A percentile compares a stretch with the other conserved stretches of the same genome.
These are phyloP conservation scores for Lodderomyces pseudojiufengensis DNA, from an alignment of 1,139 yeast genomes.

Conservation along the genomic window DNA sequence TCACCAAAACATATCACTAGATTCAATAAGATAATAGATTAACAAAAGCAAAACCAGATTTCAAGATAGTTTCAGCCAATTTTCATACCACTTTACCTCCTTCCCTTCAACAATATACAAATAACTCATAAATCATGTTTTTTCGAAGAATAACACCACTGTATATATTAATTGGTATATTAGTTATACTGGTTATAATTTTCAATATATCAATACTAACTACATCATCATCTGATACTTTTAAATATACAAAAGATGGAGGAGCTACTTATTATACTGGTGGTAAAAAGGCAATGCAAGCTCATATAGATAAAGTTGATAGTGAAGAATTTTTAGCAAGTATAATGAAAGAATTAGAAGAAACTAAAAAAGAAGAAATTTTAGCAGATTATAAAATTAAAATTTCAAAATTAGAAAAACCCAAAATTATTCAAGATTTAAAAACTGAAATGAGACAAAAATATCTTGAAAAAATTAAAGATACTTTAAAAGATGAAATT, in stretches of 20 bases:
- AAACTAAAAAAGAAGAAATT: slow-evolving; percentile 12
- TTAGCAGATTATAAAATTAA: slow-evolving; percentile 10
- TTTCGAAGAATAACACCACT: slow-evolving; percentile 11
- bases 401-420: slow-evolving; percentile 9
- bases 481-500: slow-evolving; percentile 17
- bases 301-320: slow-evolving; percentile 12
- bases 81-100: no score
- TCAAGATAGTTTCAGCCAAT: no score
- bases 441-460: slow-evolving; percentile 11
- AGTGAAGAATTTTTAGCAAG: slow-evolving; percentile 9
- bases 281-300: slow-evolving; percentile 9
- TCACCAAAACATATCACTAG: no score
- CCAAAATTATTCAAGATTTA: slow-evolving; percentile 10
- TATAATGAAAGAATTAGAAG: slow-evolving; percentile 14
- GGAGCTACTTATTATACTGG: slow-evolving; percentile 13
- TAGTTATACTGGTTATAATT: slow-evolving; percentile 8
- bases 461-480: slow-evolving; percentile 15
- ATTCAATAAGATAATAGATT: no score
- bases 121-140: no score
- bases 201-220: slow-evolving; percentile 12
- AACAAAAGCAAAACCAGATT: no score
- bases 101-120: no score
- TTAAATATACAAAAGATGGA: slow-evolving; percentile 1
- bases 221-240: slow-evolving; percentile 1
- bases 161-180: slow-evolving; percentile 10